phyloP scores from a whole-genome alignment of 2,329 filamentous ascomycete genomes.

The Sporothrix pallida region DNA sequence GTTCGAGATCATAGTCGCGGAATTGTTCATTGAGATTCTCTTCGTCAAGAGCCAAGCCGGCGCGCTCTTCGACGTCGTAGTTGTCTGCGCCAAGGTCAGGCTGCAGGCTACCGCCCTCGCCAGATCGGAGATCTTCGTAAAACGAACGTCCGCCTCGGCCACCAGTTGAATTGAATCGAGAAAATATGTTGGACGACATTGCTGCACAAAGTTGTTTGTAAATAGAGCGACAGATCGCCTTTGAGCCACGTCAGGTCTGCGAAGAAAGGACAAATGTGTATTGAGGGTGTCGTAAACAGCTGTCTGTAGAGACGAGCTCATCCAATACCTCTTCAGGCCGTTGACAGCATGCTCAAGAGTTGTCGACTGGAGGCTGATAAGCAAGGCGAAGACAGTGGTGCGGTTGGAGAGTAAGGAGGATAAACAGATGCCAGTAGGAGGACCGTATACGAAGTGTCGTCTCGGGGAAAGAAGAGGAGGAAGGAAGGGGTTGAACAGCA shows the following conservation, averaged over 20 bases:
- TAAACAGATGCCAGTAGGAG: too few species aligned
- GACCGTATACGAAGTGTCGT: too few species aligned
- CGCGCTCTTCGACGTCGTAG: slow-evolving; percentile 52
- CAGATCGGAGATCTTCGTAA: slow-evolving; percentile 56
- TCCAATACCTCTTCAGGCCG: neutral
- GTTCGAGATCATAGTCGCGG: slow-evolving; percentile 56
- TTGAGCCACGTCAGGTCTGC: too few species aligned
- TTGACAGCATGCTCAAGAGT: slow-evolving; percentile 28
- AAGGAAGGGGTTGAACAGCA: neutral
- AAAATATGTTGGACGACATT: slow-evolving; percentile 58
- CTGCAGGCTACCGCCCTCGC: slow-evolving; percentile 42
- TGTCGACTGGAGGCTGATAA: neutral
- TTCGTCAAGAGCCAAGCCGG: slow-evolving; percentile 56
- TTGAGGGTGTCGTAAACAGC: neutral
- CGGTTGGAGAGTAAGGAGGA: too few species aligned
- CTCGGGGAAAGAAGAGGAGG: neutral
- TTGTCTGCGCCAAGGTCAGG: slow-evolving; percentile 20
- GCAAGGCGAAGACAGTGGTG: too few species aligned
- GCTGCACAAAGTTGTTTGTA: neutral
- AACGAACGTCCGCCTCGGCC: slow-evolving; percentile 51
- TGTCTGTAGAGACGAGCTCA: slow-evolving; percentile 30
- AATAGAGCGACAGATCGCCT: neutral
- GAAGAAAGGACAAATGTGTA: neutral
- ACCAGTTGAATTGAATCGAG: slow-evolving; percentile 49
- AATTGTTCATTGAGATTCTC: slow-evolving; percentile 60